These are phyloP conservation scores for Lathyrus sativus DNA, from an alignment of 306 rosid genomes.

Conservation along the genomic window DNA sequence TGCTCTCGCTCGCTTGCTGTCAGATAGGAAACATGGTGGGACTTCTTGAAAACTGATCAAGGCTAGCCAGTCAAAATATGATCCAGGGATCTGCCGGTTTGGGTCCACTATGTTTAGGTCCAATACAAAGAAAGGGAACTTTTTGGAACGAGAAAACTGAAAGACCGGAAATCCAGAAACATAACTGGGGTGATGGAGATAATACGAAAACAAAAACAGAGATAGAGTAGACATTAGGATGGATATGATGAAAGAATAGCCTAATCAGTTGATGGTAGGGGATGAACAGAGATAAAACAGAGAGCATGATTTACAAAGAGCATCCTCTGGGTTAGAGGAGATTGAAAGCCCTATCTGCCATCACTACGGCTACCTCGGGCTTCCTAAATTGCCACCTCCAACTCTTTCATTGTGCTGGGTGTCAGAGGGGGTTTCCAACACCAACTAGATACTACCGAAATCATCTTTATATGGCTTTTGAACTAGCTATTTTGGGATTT, in stretches of 20 bases:
- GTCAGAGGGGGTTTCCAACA: background rate
- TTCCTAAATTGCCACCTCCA: background rate
- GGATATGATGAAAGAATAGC: background rate
- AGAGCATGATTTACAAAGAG: background rate
- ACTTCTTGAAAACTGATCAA: conserved; percentile 4
- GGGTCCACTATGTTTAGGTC: background rate
- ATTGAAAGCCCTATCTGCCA: background rate
- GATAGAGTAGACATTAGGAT: background rate
- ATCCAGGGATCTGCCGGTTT: background rate
- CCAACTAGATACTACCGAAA: background rate
- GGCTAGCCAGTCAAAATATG: background rate
- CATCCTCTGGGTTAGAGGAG: background rate
- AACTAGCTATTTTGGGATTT: background rate
- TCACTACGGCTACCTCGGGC: background rate
- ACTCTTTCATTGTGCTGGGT: background rate
- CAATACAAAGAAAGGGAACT: background rate
- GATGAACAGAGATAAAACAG: background rate
- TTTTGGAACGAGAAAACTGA: background rate
- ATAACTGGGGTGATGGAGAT: background rate
- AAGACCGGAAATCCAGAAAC: background rate
- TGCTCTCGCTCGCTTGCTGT: background rate
- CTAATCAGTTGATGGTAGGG: background rate
- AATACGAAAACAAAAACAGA: background rate
- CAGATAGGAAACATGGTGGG: background rate
- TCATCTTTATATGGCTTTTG: background rate